These are phyloP conservation scores for Alternaria sp. DNA, from an alignment of 2,329 filamentous ascomycete genomes.

Conservation along the genomic window DNA sequence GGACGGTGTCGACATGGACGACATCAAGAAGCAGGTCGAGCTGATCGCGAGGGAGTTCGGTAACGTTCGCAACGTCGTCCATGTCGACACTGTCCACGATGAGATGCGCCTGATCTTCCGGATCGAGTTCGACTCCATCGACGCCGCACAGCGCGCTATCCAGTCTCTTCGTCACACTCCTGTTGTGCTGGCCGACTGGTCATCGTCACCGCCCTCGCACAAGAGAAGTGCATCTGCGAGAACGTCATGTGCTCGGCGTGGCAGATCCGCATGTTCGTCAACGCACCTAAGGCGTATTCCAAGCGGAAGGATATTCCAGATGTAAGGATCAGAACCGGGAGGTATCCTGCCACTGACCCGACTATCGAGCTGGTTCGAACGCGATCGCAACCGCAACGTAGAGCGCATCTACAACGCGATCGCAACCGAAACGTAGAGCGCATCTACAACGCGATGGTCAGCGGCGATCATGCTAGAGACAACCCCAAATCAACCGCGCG, in stretches of 20 bases:
- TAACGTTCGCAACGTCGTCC: slow-evolving; percentile 13
- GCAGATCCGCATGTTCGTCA: slow-evolving; percentile 48
- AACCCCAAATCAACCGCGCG: slow-evolving; percentile 41
- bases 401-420: neutral
- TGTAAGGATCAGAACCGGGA: slow-evolving; percentile 43
- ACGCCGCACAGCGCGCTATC: slow-evolving; percentile 36
- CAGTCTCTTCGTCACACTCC: slow-evolving; percentile 19
- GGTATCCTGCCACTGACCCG: slow-evolving; percentile 26
- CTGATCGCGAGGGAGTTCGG: slow-evolving; percentile 27
- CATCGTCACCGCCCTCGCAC: slow-evolving; percentile 38
- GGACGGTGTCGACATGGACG: neutral
- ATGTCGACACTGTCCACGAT: slow-evolving; percentile 12
- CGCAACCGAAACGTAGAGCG: slow-evolving; percentile 31
- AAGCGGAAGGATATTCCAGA: slow-evolving; percentile 9
- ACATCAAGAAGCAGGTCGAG: slow-evolving; percentile 19
- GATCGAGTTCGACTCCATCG: slow-evolving; percentile 41
- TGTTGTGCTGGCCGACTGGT: slow-evolving; percentile 32
- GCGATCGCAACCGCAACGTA: neutral
- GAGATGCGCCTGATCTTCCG: slow-evolving; percentile 33
- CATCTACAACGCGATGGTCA: slow-evolving; percentile 45
- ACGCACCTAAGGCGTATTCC: slow-evolving; percentile 43
- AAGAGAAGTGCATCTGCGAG: slow-evolving; percentile 47
- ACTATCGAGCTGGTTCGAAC: slow-evolving; percentile 29
- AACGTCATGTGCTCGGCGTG: slow-evolving; percentile 46
- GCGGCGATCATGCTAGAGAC: slow-evolving; percentile 38